Conservation (phyloP, 177 flowering plant genomes). For the Tripterygium wilfordii region DNA sequence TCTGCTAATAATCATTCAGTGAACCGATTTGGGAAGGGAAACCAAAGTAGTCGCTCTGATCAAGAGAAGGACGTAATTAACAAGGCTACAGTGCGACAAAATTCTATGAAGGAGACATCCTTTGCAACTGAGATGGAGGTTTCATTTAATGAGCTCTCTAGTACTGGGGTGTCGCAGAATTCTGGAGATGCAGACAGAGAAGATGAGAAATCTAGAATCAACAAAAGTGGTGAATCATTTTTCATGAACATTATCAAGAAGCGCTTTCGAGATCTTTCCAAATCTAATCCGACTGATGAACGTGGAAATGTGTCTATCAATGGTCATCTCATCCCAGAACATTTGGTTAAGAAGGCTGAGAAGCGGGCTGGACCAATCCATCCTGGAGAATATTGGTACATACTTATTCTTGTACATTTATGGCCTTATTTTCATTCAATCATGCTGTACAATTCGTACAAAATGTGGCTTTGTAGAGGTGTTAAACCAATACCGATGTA, state of each 20-base stretch:
- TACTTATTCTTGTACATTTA: not conserved
- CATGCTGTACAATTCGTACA: no score
- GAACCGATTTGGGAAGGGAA: slow-evolving; percentile 32
- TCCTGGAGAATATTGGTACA: slow-evolving; percentile 46
- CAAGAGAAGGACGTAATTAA: slow-evolving; percentile 27
- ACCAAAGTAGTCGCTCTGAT: slow-evolving; percentile 32
- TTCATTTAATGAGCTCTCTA: slow-evolving; percentile 26
- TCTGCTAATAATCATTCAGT: slow-evolving; percentile 23
- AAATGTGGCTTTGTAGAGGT: no score
- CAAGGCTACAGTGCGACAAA: slow-evolving; percentile 24
- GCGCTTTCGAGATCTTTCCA: slow-evolving; percentile 31
- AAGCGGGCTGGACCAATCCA: slow-evolving; percentile 44
- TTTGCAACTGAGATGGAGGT: slow-evolving; percentile 38
- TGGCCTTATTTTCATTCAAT: not conserved
- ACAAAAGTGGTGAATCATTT: slow-evolving; percentile 30
- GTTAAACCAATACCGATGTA: no score
- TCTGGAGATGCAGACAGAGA: slow-evolving; percentile 22
- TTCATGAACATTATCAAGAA: slow-evolving; percentile 34
- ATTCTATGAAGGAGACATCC: slow-evolving; percentile 31
- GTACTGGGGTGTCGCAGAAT: slow-evolving; percentile 30
- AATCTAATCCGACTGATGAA: slow-evolving; percentile 23
- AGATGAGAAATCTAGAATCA: slow-evolving; percentile 14
- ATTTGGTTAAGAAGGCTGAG: slow-evolving; percentile 37
- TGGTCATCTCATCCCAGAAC: slow-evolving; percentile 32
- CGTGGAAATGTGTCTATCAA: slow-evolving; percentile 27